Percentiles rank a stretch among this genome's conserved stretches.
phyloP scores from a whole-genome alignment of 2,329 filamentous ascomycete genomes.

The Pyricularia pennisetigena region DNA sequence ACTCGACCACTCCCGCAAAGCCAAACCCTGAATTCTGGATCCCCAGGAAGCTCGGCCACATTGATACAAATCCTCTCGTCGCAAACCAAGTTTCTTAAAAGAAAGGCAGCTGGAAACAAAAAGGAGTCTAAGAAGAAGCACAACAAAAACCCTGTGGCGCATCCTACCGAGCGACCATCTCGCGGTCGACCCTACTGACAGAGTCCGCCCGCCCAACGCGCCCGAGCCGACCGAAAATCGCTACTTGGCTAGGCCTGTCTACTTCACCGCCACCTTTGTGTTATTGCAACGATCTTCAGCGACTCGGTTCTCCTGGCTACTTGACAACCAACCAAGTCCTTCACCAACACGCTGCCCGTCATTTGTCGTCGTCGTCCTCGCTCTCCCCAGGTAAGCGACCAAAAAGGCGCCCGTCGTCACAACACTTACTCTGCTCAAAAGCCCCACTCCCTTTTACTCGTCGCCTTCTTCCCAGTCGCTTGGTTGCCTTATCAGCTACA shows the following conservation, averaged over 20 bases:
- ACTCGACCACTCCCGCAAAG: neutral
- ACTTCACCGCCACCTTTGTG: constrained; percentile 4
- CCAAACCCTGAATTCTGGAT: neutral
- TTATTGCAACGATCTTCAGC: neutral
- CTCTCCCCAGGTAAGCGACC: neutral
- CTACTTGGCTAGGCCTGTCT: neutral
- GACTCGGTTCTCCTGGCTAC: neutral
- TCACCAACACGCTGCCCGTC: neutral
- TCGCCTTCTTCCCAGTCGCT: neutral
- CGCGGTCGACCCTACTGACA: constrained; percentile 2
- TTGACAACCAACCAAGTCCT: neutral
- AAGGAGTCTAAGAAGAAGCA: neutral
- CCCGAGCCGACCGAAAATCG: constrained; percentile 6
- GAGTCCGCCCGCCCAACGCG: constrained; percentile 1
- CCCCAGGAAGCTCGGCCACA: neutral
- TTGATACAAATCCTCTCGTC: neutral
- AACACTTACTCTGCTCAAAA: neutral
- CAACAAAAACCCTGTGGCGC: neutral
- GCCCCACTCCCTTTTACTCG: neutral
- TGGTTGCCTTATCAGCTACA: constrained; percentile 1
- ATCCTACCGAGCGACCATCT: neutral
- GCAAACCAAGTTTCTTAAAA: neutral
- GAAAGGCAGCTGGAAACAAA: neutral
- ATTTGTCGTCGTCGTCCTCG: neutral
- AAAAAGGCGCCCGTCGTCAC: neutral